These are phyloP conservation scores for Hamiltosporidium magnivora DNA, from an alignment of 371 early-diverging fungal species.

Conservation along the genomic window DNA sequence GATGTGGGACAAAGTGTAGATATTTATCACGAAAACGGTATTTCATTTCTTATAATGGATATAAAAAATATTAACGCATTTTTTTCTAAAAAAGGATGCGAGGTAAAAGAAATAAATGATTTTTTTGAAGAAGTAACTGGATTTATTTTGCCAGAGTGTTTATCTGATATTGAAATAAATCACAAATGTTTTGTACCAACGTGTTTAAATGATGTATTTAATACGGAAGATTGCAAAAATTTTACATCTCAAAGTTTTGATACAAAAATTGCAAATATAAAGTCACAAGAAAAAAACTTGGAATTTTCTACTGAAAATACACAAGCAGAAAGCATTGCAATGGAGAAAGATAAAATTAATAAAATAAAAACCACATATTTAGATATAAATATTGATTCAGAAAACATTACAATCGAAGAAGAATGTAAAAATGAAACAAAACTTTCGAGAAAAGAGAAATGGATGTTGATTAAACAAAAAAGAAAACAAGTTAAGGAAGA, in stretches of 20 bases:
- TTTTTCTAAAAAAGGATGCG: slow-evolving; percentile 43
- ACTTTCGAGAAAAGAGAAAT: neutral
- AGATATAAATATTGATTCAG: neutral
- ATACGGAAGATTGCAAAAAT: slow-evolving; percentile 30
- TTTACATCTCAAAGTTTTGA: slow-evolving; percentile 8
- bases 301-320: neutral
- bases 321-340: neutral
- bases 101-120: slow-evolving; percentile 18
- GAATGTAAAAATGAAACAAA: neutral
- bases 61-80: slow-evolving; percentile 51
- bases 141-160: slow-evolving; percentile 27
- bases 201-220: slow-evolving; percentile 27
- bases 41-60: slow-evolving; percentile 51
- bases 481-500: neutral
- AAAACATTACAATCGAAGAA: neutral
- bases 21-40: slow-evolving; percentile 46
- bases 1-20: slow-evolving; percentile 57
- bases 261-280: no score
- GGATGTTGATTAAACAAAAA: neutral
- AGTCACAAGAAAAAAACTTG: neutral
- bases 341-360: neutral
- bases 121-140: slow-evolving; percentile 45
- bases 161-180: slow-evolving; percentile 30
- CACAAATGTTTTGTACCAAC: slow-evolving; percentile 37
- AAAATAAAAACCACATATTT: neutral